A percentile compares a stretch with the other conserved stretches of the same genome.
phyloP scores from a whole-genome alignment of 106 monocot species.

The Dendrobium chrysotoxum region DNA sequence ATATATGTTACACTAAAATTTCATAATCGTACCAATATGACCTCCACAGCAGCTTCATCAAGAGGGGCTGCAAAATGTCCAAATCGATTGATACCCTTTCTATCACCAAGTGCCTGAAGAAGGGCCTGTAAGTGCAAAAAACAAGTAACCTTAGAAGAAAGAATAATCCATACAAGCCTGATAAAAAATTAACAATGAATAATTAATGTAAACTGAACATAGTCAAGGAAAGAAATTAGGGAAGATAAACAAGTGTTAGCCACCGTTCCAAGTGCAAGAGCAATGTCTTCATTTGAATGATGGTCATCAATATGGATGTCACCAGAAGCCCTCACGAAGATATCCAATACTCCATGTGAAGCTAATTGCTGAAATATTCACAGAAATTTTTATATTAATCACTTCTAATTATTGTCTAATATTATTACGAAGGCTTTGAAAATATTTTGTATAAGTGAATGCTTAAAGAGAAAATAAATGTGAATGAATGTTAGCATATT shows the following conservation, averaged over 20 bases:
- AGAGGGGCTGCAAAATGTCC: constrained; percentile 90
- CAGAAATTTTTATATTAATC: not conserved
- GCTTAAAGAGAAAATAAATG: not conserved
- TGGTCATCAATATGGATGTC: constrained; percentile 97
- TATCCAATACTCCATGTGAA: constrained; percentile 89
- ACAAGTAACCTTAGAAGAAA: not conserved
- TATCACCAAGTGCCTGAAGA: constrained; percentile 89
- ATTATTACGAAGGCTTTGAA: too few species aligned
- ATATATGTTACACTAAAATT: not conserved
- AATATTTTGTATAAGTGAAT: not conserved
- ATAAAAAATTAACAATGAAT: not conserved
- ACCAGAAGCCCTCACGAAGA: constrained; percentile 73
- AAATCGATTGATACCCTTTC: constrained; percentile 92
- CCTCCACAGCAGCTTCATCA: constrained; percentile 93
- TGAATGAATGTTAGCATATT: too few species aligned
- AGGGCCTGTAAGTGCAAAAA: constrained; percentile 46
- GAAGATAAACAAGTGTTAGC: not conserved
- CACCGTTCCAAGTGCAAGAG: constrained; percentile 96
- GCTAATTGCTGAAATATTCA: constrained; percentile 69
- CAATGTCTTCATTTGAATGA: constrained; percentile 97
- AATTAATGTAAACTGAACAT: not conserved
- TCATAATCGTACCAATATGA: constrained; percentile 61
- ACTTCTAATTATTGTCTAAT: too few species aligned
- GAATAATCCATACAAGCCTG: not conserved
- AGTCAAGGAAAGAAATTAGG: not conserved